Conservation (phyloP, 2,329 filamentous ascomycete species). For the Boeremia exigua region DNA sequence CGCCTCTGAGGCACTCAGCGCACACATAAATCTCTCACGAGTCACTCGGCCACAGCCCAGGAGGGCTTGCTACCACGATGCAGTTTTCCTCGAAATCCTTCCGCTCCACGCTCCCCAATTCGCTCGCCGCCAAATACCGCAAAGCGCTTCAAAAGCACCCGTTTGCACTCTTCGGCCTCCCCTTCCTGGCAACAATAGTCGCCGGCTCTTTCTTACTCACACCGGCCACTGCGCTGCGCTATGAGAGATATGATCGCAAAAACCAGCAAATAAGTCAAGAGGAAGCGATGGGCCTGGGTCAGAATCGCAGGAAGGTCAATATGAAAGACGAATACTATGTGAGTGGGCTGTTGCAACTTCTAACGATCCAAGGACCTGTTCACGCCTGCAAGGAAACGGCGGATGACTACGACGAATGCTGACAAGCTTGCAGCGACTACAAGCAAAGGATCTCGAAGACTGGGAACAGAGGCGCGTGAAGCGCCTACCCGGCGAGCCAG, state of each 20-base stretch:
- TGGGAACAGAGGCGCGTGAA: slow-evolving; percentile 98
- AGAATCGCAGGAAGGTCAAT: slow-evolving; percentile 72
- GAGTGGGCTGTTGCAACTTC: slow-evolving; percentile 47
- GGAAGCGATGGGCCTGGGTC: slow-evolving; percentile 83
- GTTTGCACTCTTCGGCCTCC: slow-evolving; percentile 91
- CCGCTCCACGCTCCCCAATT: slow-evolving; percentile 61
- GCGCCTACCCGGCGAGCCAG: slow-evolving; percentile 85
- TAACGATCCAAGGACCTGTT: not conserved
- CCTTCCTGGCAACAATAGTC: slow-evolving; percentile 88
- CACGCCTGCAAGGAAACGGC: not conserved
- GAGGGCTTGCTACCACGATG: slow-evolving; percentile 21
- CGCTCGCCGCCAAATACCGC: slow-evolving; percentile 79
- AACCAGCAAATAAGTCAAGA: slow-evolving; percentile 84
- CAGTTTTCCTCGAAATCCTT: slow-evolving; percentile 65
- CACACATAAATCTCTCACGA: not conserved
- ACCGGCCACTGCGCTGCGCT: slow-evolving; percentile 89
- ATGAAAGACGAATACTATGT: slow-evolving; percentile 89
- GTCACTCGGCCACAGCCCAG: not conserved
- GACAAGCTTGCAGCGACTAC: slow-evolving; percentile 65
- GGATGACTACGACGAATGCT: slow-evolving; percentile 3
- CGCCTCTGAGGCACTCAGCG: not conserved
- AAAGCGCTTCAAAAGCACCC: slow-evolving; percentile 76
- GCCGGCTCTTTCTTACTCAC: slow-evolving; percentile 93
- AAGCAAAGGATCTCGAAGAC: slow-evolving; percentile 88
- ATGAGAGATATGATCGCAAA: slow-evolving; percentile 90